phyloP scores from a whole-genome alignment of 176 grass and related monocot species.

The Aegilops sharonensis region DNA sequence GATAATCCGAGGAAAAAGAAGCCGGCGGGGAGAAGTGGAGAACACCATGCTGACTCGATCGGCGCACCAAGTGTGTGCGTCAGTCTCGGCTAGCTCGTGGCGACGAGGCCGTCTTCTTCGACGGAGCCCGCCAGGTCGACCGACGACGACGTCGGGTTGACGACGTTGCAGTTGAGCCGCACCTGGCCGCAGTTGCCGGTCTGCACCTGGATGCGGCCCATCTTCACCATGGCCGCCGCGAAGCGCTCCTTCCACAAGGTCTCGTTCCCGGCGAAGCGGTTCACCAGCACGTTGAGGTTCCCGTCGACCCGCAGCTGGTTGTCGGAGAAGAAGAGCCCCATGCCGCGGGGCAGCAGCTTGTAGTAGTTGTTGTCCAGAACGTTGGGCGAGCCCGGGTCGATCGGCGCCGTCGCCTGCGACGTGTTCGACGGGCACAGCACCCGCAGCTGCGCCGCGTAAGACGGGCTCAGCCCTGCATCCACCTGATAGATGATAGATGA shows the following conservation, averaged over 20 bases:
- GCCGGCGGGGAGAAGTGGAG: too few relatives aligned
- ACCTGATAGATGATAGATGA: slow-evolving; percentile 11
- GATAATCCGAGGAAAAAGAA: too few relatives aligned
- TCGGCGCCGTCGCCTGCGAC: slow-evolving; percentile 1
- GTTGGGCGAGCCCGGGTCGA: slow-evolving; percentile 38
- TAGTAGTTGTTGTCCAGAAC: slow-evolving; percentile 66
- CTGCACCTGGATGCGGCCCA: slow-evolving; percentile 55
- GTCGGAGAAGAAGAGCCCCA: slow-evolving; percentile 55
- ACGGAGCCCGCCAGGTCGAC: not conserved
- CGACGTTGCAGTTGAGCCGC: slow-evolving; percentile 45
- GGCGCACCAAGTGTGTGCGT: too few relatives aligned
- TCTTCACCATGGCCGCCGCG: slow-evolving; percentile 51
- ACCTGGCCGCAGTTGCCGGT: slow-evolving; percentile 44
- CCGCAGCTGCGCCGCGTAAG: slow-evolving; percentile 44
- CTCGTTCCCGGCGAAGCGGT: slow-evolving; percentile 36
- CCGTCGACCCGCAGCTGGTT: slow-evolving; percentile 39
- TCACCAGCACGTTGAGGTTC: slow-evolving; percentile 21
- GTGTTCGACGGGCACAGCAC: slow-evolving; percentile 42
- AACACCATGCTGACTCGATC: not conserved
- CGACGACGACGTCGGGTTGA: slow-evolving; percentile 30
- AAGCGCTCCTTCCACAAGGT: slow-evolving; percentile 40
- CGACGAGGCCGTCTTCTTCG: not conserved
- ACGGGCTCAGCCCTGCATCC: slow-evolving; percentile 37
- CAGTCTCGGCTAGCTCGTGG: slow-evolving; percentile 11
- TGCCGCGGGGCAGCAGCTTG: slow-evolving; percentile 36